Conservation (phyloP, 495 filamentous ascomycete genomes). For the Lasiosphaeris hirsuta region DNA sequence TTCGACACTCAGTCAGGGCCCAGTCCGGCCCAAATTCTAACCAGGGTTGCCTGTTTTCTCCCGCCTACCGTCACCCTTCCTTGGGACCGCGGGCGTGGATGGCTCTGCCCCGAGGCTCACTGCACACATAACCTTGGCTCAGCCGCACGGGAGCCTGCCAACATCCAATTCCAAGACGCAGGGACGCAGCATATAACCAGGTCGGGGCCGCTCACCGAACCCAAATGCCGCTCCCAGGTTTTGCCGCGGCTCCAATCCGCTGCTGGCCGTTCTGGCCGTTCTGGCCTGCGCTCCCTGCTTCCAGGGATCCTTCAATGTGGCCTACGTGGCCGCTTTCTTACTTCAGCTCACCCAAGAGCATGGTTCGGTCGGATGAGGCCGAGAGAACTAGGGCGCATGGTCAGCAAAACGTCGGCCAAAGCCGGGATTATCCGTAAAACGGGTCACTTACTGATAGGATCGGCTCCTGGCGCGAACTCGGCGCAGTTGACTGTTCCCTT, state of each 20-base stretch:
- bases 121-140: no score
- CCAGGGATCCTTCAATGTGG: not conserved
- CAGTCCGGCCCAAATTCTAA: not conserved
- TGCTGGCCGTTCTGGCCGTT: not conserved
- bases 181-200: no score
- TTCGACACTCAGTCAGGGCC: no score
- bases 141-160: no score
- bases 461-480: conserved; percentile 75
- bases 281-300: not conserved
- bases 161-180: no score
- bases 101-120: no score
- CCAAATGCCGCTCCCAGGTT: not conserved
- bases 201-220: no score
- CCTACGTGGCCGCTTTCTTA: conserved; percentile 24
- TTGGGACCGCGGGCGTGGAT: not conserved
- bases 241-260: not conserved
- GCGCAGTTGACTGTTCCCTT: conserved; percentile 95
- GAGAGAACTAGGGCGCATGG: conserved; percentile 63
- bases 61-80: not conserved
- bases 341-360: conserved; percentile 73
- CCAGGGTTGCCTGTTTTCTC: not conserved
- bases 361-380: conserved; percentile 75
- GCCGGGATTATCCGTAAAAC: not conserved
- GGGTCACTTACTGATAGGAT: conserved; percentile 77
- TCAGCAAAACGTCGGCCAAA: conserved; percentile 29